A percentile compares a stretch with the other conserved stretches of the same genome.
These are phyloP conservation scores for Monosporascus cannonballus DNA, from an alignment of 2,329 filamentous ascomycete species.

Conservation along the genomic window DNA sequence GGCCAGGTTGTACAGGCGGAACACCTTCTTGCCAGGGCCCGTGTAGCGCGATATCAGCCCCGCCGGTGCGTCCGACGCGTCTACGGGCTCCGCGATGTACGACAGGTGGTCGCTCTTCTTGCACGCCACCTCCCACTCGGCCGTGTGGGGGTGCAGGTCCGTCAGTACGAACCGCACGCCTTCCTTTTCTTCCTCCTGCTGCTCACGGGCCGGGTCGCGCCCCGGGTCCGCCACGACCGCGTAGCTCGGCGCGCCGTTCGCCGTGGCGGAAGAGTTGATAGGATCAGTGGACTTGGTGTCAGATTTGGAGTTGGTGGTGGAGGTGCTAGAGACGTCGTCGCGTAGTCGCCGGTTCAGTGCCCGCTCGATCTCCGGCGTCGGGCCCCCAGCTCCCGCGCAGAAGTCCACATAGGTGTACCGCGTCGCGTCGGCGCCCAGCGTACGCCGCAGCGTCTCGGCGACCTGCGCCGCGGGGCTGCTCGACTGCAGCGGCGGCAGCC, in stretches of 20 bases:
- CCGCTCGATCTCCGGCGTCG: conserved; percentile 58
- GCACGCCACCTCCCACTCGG: conserved; percentile 50
- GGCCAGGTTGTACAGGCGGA: conserved; percentile 65
- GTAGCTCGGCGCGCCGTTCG: conserved; percentile 22
- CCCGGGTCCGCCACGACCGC: conserved; percentile 3
- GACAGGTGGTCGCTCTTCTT: conserved; percentile 48
- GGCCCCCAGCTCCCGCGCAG: conserved; percentile 68
- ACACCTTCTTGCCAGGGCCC: conserved; percentile 42
- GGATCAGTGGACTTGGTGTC: not conserved
- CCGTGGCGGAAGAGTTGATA: conserved; percentile 1
- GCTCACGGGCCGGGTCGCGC: not conserved
- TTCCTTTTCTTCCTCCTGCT: conserved; percentile 3
- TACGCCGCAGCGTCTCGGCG: conserved; percentile 47
- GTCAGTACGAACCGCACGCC: conserved; percentile 56
- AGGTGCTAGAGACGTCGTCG: not conserved
- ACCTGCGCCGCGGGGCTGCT: conserved; percentile 54
- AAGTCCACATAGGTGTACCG: conserved; percentile 66
- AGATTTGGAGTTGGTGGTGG: too few relatives aligned
- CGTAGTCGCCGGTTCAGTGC: conserved; percentile 45
- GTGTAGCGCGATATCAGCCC: conserved; percentile 34
- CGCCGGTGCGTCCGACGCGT: conserved; percentile 56
- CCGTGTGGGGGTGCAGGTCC: conserved; percentile 58
- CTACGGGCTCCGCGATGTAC: conserved; percentile 55
- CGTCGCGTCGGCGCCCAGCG: conserved; percentile 41
- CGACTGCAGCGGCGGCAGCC: conserved; percentile 51